phyloP scores from a whole-genome alignment of 2,329 filamentous ascomycete species.

The Diaporthe sp. region DNA sequence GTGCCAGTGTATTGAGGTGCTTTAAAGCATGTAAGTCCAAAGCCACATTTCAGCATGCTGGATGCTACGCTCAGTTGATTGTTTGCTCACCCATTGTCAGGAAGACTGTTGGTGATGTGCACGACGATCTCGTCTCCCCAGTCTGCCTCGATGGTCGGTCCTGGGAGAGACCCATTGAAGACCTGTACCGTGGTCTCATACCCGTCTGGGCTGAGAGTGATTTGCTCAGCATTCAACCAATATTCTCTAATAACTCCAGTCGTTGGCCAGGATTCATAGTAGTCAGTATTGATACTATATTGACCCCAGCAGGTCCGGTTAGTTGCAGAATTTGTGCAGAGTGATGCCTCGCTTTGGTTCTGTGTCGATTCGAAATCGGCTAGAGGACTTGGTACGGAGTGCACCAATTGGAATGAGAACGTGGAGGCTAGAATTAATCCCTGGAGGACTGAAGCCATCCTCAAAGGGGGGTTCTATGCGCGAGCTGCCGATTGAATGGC shows the following conservation, averaged over 20 bases:
- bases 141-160: constrained; percentile 68
- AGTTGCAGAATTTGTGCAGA: neutral
- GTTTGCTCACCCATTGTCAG: constrained; percentile 59
- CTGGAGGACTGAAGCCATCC: neutral
- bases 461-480: neutral
- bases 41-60: no score
- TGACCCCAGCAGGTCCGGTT: constrained; percentile 28
- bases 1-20: constrained; percentile 72
- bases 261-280: constrained; percentile 50
- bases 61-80: neutral
- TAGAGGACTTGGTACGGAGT: neutral
- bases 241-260: constrained; percentile 63
- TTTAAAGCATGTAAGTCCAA: neutral
- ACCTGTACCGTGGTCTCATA: constrained; percentile 52
- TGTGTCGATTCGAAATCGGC: neutral
- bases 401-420: neutral
- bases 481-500: neutral
- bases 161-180: constrained; percentile 67
- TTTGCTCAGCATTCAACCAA: constrained; percentile 54
- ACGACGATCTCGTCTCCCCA: constrained; percentile 70
- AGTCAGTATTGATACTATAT: constrained; percentile 57
- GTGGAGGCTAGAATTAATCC: neutral
- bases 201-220: constrained; percentile 57
- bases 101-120: constrained; percentile 67
- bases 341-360: neutral